Percentiles rank a stretch among this genome's conserved stretches.
Evolutionary conservation across 2,329 filamentous ascomycete genomes (phyloP).

Genomic region (Cercospora citrullina): DNA sequence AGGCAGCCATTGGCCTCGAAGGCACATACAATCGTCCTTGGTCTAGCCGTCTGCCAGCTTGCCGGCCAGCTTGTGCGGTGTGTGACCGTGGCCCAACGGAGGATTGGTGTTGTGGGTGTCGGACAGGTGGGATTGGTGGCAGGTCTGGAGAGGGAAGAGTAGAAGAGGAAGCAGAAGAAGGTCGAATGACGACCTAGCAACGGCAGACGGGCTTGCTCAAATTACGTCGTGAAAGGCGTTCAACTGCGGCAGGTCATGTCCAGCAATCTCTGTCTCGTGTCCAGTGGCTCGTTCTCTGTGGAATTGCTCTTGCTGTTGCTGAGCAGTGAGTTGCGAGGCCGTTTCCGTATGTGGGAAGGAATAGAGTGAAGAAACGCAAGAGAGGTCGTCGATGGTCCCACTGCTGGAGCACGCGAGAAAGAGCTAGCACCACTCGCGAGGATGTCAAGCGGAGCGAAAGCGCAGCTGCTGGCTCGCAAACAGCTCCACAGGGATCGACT

Average conservation of each 20-base stretch:
- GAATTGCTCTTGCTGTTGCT: background rate
- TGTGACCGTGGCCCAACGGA: background rate
- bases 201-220: background rate
- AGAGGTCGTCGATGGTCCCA: background rate
- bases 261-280: background rate
- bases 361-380: background rate
- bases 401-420: background rate
- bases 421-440: background rate
- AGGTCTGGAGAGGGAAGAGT: background rate
- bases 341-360: background rate
- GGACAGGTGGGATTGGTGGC: background rate
- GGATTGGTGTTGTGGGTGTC: background rate
- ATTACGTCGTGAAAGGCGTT: background rate
- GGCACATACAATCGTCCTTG: background rate
- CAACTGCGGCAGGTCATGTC: background rate
- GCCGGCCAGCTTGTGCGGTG: background rate
- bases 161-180: background rate
- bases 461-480: background rate
- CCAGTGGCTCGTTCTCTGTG: background rate
- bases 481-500: background rate
- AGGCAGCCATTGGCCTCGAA: background rate
- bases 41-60: background rate
- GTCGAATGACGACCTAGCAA: background rate
- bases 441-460: background rate
- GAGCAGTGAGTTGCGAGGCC: background rate